Base-by-base conservation (phyloP, 2,329 filamentous ascomycete genomes). In the Lachnellula arida region DNA sequence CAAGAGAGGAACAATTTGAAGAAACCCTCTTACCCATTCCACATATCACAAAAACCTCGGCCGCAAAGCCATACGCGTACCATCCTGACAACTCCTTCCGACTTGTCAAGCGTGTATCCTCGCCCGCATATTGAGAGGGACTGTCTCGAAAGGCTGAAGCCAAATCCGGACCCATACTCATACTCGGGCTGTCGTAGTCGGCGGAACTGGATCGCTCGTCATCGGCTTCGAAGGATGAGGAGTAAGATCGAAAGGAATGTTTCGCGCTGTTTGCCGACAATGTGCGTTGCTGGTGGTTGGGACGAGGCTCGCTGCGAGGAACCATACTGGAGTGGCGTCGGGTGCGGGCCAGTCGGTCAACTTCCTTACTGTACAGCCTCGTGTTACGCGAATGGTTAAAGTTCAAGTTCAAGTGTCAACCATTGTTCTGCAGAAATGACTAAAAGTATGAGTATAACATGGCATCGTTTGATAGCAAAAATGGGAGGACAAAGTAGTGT, bases 51-150 rank as follows among this genome's bases (percentile, higher is more conserved):
- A 97, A 97, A 53, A 95, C 93, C 75, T 99, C 94, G 19, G 93
- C 91, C 23, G 94, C 94, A 79, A 96, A 97, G 43, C 89, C 89
- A 76, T 97, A 97, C 71, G 88, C 87, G 74, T 97, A 99, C 89
- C 95, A 99, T 65, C 93, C 94, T 40, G 85, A 78, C 58, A 97
- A 81, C 80, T 99, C 94, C 72, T 88, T 93, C 65, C 76, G 76
- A 71, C 89, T 96, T 9, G 94, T 97, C 54, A 88, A 82, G n/a
- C 93, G 81, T 23, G 85, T 89, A 72, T 99, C 94, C 71, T 97
- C 91, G 59, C 89, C 91, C 2, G 80, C 78, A 71, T 95, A 96
- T 55, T 82, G 65, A 62, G 75, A 66, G 68, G 70, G 63, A 14
- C 54, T 58, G 57, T 70, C 67, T 47, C 66, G 64, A 23, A 60